Evolutionary conservation across 768 basidiomycete species (phyloP), one percentile per base, ranked within the genome.

Genomic region (Leccinum longicurvipes): DNA sequence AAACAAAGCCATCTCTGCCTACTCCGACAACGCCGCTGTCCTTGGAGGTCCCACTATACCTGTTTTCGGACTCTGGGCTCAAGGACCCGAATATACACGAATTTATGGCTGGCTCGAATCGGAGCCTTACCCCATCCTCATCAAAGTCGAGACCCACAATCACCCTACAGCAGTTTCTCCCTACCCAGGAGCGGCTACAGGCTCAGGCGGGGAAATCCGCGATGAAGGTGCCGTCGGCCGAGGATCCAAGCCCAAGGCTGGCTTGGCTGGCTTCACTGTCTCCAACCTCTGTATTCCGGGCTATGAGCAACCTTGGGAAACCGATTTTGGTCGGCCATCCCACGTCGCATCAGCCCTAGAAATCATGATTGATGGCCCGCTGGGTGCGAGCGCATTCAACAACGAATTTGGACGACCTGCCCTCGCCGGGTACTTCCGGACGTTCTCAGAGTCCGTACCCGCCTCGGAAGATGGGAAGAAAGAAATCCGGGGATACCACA

Each of bases 131-230:
- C 92, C 86, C 14, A 90, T 99, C 54, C 80, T 98, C 23, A 85
- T 94, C 76, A 99, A 99, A 74, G 97, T 98, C 56, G 97, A 98
- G 74, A 99, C 97, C 3, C 97, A 99, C 72, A 99, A 99, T 68
- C 97, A 98, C 66, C 97, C 97, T 3, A 98, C 96, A 2, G 97
- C 96, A 3, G 94, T 98, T 8, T 98, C 97, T 1, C 97, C 97
- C 1, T 98, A 89, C 70, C 93, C 97, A 3, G 97, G 97, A n/a
- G 96, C 97, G 0, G 95, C 96, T 1, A 98, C 97, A 1, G 97
- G 97, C 19, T 98, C 96, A 1, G 97, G 97, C 8, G 97, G 97
- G 10, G 97, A 99, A 74, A 98, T 98, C 61, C 84, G 97, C 31
- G 97, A 99, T 69, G 97, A 99, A 73, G 97, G 96, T 15, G 89